These are phyloP conservation scores for Endocarpon pusillum DNA, from an alignment of 495 filamentous ascomycete species.

Conservation along the genomic window DNA sequence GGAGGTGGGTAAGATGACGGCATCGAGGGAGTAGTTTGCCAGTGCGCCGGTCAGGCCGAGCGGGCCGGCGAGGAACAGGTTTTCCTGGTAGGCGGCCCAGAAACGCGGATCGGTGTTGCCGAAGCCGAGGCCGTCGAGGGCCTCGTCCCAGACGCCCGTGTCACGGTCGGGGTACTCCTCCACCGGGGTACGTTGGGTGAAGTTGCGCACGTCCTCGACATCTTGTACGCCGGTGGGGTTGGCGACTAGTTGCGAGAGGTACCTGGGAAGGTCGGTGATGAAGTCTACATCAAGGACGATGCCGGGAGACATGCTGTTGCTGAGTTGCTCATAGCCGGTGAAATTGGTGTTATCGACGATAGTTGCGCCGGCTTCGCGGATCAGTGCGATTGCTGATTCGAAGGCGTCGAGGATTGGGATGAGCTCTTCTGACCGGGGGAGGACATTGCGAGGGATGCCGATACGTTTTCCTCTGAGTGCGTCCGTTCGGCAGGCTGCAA, in stretches of 20 bases:
- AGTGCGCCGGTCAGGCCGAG: slow-evolving; percentile 34
- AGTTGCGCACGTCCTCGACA: slow-evolving; percentile 24
- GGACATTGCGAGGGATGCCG: slow-evolving; percentile 34
- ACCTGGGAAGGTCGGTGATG: slow-evolving; percentile 22
- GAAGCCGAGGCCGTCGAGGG: slow-evolving; percentile 18
- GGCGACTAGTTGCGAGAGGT: slow-evolving; percentile 24
- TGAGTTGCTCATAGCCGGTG: slow-evolving; percentile 27
- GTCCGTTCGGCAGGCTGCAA: slow-evolving; percentile 30
- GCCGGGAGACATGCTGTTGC: slow-evolving; percentile 11
- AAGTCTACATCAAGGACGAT: slow-evolving; percentile 30
- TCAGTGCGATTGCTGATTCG: slow-evolving; percentile 22
- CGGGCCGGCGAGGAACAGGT: slow-evolving; percentile 26
- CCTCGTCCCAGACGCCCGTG: slow-evolving; percentile 28
- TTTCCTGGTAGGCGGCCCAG: slow-evolving; percentile 26
- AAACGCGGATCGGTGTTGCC: slow-evolving; percentile 25
- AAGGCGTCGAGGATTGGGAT: slow-evolving; percentile 25
- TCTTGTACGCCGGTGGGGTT: slow-evolving; percentile 30
- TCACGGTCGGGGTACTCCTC: slow-evolving; percentile 35
- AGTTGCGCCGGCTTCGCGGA: slow-evolving; percentile 30
- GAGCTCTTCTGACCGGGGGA: slow-evolving; percentile 11
- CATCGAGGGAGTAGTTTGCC: slow-evolving; percentile 27
- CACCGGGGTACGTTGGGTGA: slow-evolving; percentile 23
- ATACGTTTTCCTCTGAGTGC: slow-evolving; percentile 31
- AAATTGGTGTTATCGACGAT: slow-evolving; percentile 37
- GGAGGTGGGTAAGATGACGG: slow-evolving; percentile 32